Base-by-base conservation (phyloP, 139 green algal species). In the Chlorella sp. region DNA sequence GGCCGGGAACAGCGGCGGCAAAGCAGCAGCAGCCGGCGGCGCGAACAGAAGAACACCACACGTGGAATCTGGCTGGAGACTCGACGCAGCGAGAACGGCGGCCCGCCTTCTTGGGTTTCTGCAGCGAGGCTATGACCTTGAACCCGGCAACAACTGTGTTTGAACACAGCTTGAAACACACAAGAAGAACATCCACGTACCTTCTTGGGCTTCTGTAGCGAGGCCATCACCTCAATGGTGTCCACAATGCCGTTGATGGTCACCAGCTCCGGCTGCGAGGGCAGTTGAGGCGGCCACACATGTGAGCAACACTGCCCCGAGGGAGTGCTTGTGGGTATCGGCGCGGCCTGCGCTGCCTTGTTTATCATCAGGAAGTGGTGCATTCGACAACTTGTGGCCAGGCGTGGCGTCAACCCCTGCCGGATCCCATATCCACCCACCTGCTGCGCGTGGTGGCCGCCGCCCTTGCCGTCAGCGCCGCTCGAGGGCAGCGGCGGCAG, bases 141-240 rank as follows among this genome's bases (percentile, higher is more conserved):
- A 98, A 90, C 36, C 93, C 84, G 86, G 98, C 95, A 73, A 90
- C 73, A 38, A 99, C 93, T 19, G 84, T 90, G 5, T 83, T 8
- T 11, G 11, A 11, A 8, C 46, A 8, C 8, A 8, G 46, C 8
- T 54, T 19, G 67, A 4, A 20, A 36, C 3, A 32, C 4, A 16
- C 7, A 11, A 9, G 70, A 7, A 58, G 2, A 76, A 4, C 69
- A 2, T 56, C 3, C 5, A 4, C 54, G 81, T 32, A 98, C 88
- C 91, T 97, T 98, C 85, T 99, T 99, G 62, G 97, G 97, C 67
- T 91, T 89, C 92, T 98, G 94, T 75, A 98, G 87, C 36, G 92
- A 97, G 17, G 65, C 24, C 88, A 99, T 91, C 24, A 98, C 84
- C 69, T 93, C 70, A 14, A 99, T 90, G n/a, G 94, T 85, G 86